Conservation (phyloP, 768 basidiomycete genomes). For the Kondoa subrosea region DNA sequence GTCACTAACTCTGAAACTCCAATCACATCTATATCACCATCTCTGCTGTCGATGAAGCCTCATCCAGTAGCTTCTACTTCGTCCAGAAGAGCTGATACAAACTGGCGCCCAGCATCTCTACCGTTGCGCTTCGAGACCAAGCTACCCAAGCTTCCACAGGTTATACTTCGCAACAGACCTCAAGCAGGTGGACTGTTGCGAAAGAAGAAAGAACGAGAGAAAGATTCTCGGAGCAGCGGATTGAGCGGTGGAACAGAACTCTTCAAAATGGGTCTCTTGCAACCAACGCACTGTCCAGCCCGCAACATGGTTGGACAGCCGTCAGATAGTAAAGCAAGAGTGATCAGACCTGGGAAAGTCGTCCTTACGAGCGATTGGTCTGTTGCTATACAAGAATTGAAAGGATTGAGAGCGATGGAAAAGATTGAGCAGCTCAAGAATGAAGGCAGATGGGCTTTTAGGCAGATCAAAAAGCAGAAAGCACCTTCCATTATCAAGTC, state of each 20-base stretch:
- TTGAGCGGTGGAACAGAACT: conserved; percentile 7
- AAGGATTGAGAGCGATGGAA: conserved; percentile 44
- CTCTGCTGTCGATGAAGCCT: not conserved
- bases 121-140: not conserved
- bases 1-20: not conserved
- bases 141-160: not conserved
- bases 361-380: conserved; percentile 6
- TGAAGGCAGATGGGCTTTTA: conserved; percentile 67
- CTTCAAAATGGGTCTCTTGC: not conserved
- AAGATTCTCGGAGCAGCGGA: conserved; percentile 7
- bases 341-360: conserved; percentile 1
- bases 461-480: conserved; percentile 87
- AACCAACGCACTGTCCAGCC: not conserved
- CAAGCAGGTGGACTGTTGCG: not conserved
- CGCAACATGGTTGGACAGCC: conserved; percentile 1
- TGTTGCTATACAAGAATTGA: conserved; percentile 22
- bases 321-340: not conserved
- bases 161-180: not conserved
- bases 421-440: conserved; percentile 68
- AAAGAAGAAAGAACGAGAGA: conserved; percentile 15
- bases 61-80: not conserved
- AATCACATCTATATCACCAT: not conserved
- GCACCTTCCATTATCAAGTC: conserved; percentile 61
- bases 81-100: not conserved
- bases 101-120: not conserved